Percentiles rank a stretch among this genome's conserved stretches.
phyloP scores from a whole-genome alignment of 129 eudicot genomes.

The Sambucus nigra region DNA sequence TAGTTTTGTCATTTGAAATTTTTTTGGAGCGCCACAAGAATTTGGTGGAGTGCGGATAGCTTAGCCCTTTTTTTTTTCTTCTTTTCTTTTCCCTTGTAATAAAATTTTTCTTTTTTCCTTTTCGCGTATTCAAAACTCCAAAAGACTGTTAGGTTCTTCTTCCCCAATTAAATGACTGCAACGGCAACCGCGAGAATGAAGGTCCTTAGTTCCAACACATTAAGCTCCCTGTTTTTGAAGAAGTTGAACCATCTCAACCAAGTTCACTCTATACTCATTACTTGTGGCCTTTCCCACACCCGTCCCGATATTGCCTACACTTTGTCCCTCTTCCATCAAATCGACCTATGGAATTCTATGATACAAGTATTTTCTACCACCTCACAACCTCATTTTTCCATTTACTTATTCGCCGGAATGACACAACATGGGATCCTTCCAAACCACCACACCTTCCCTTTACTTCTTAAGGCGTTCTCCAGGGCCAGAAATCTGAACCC shows the following conservation, averaged over 20 bases:
- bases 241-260: constrained; percentile 9
- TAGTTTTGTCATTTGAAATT: no score
- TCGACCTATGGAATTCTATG: constrained; percentile 3
- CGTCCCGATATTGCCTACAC: background rate
- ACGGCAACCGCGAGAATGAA: background rate
- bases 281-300: constrained; percentile 5
- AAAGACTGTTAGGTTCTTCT: no score
- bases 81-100: no score
- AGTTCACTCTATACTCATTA: constrained; percentile 10
- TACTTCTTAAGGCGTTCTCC: constrained; percentile 21
- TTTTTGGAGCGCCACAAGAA: no score
- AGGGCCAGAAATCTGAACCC: constrained; percentile 9
- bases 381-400: background rate
- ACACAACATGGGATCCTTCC: constrained; percentile 16
- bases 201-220: background rate
- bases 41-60: no score
- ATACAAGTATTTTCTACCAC: constrained; percentile 10
- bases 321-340: constrained; percentile 9
- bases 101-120: no score
- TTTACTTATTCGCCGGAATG: constrained; percentile 6
- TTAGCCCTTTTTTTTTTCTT: no score
- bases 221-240: background rate
- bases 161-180: background rate
- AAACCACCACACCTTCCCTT: constrained; percentile 27
- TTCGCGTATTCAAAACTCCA: no score